Evolutionary conservation across 2,329 filamentous ascomycete species (phyloP).

Genomic region (Parascedosporium putredinis): DNA sequence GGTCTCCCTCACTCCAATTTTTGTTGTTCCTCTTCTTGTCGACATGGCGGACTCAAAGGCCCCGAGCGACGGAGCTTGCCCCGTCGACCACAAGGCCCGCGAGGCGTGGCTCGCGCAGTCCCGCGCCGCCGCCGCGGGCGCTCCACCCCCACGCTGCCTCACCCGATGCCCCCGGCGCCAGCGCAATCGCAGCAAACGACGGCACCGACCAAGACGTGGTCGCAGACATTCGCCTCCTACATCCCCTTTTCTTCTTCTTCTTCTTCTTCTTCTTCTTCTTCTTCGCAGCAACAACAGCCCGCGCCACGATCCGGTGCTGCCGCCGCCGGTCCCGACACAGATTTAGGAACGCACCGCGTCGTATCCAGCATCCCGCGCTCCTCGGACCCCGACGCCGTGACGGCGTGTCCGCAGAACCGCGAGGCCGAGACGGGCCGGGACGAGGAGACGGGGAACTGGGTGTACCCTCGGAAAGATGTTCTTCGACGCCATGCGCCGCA

Average conservation of each 20-base stretch:
- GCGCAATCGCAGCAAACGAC: constrained; percentile 19
- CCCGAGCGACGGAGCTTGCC: constrained; percentile 43
- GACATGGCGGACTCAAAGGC: neutral
- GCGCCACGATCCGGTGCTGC: no score
- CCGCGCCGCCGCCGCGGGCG: constrained; percentile 33
- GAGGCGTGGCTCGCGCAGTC: constrained; percentile 75
- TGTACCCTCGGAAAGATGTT: constrained; percentile 98
- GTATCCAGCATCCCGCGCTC: constrained; percentile 71
- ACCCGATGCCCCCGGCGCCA: constrained; percentile 15
- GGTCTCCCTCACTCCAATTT: no score
- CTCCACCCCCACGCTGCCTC: constrained; percentile 12
- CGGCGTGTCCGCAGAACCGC: constrained; percentile 51
- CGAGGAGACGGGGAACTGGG: constrained; percentile 71
- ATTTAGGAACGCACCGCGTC: constrained; percentile 57
- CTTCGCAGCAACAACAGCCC: constrained; percentile 6
- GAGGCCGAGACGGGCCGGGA: constrained; percentile 70
- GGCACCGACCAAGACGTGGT: constrained; percentile 35
- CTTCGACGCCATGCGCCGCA: constrained; percentile 92
- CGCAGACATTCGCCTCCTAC: constrained; percentile 29
- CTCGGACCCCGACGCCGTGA: constrained; percentile 25
- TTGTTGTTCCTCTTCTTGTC: no score
- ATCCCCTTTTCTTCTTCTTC: constrained; percentile 28
- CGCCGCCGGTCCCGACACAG: constrained; percentile 6
- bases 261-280: constrained; percentile 10
- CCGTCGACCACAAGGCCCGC: constrained; percentile 82